These are phyloP conservation scores for Plectranthus barbatus DNA, from an alignment of 257 asterid species.

Conservation along the genomic window DNA sequence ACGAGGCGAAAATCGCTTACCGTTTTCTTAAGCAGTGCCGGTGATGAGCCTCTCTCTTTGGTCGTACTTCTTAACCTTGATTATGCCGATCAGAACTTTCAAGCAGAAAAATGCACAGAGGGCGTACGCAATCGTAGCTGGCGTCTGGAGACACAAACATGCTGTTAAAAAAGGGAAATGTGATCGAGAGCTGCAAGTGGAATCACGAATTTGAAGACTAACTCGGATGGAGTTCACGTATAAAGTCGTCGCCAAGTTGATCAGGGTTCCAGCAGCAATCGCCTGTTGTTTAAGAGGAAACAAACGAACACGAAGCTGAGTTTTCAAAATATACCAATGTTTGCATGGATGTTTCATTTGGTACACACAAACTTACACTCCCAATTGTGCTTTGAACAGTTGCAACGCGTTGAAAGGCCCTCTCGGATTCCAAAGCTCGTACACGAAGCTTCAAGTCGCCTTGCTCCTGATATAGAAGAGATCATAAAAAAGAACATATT, in stretches of 20 bases:
- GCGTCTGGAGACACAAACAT: constrained; percentile 36
- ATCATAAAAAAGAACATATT: neutral
- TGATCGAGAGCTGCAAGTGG: neutral
- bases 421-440: constrained; percentile 88
- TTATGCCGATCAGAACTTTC: constrained; percentile 63
- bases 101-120: constrained; percentile 67
- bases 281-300: constrained; percentile 37
- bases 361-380: constrained; percentile 52
- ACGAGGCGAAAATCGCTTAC: constrained; percentile 15
- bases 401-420: constrained; percentile 95
- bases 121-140: constrained; percentile 59
- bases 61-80: constrained; percentile 75
- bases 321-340: neutral
- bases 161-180: neutral
- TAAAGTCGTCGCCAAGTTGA: constrained; percentile 80
- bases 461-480: constrained; percentile 57
- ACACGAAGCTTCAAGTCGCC: constrained; percentile 97
- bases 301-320: neutral
- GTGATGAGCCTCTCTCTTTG: constrained; percentile 78
- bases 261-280: constrained; percentile 93
- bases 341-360: neutral
- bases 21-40: constrained; percentile 63
- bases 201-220: constrained; percentile 15
- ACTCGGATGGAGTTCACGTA: constrained; percentile 69
- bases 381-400: constrained; percentile 73